Evolutionary conservation across 2,329 filamentous ascomycete species (phyloP).

Genomic region (Peltaster fructicola): DNA sequence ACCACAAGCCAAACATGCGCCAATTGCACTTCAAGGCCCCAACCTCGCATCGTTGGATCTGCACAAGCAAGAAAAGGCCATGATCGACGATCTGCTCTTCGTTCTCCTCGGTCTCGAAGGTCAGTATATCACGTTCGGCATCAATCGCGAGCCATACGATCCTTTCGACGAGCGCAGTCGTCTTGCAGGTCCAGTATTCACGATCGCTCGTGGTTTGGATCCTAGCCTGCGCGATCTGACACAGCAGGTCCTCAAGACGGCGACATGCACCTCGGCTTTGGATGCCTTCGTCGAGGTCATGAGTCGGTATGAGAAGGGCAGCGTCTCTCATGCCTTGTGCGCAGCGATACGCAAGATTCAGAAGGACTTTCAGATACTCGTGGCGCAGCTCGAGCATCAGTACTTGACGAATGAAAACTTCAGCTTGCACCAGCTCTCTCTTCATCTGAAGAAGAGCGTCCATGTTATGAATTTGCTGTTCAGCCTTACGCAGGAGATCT

Average conservation of each 20-base stretch:
- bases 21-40: constrained; percentile 47
- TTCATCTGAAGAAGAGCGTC: constrained; percentile 76
- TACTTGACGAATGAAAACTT: constrained; percentile 77
- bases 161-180: constrained; percentile 73
- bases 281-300: constrained; percentile 90
- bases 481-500: constrained; percentile 66
- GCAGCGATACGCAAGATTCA: constrained; percentile 83
- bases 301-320: constrained; percentile 79
- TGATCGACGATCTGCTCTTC: constrained; percentile 80
- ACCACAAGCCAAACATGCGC: constrained; percentile 47
- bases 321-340: constrained; percentile 88
- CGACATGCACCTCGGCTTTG: constrained; percentile 78
- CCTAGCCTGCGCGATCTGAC: constrained; percentile 81
- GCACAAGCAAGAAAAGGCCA: constrained; percentile 67
- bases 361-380: constrained; percentile 82
- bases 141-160: constrained; percentile 48
- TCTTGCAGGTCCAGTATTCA: constrained; percentile 64
- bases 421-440: constrained; percentile 80
- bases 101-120: constrained; percentile 98
- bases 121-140: constrained; percentile 77
- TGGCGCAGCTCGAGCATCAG: constrained; percentile 86
- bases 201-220: constrained; percentile 66
- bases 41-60: constrained; percentile 54
- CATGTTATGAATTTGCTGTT: constrained; percentile 89
- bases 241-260: constrained; percentile 78